A percentile compares a stretch with the other conserved stretches of the same genome.
phyloP scores from a whole-genome alignment of 352 stramenopile genomes.

The Phytophthora boehmeriae region DNA sequence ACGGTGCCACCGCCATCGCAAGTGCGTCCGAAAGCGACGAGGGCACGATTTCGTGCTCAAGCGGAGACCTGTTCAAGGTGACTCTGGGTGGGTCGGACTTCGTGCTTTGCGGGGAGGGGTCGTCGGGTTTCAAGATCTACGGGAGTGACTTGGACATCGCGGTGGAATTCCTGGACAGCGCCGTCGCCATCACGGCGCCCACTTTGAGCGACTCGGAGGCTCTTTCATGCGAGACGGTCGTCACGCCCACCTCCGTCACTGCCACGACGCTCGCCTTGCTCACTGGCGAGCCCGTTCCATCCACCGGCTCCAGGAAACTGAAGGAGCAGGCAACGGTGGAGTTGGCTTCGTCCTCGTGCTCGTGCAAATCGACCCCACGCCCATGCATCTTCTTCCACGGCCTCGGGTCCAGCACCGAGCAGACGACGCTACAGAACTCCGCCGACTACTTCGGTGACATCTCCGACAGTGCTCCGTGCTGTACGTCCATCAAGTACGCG shows the following conservation, averaged over 20 bases:
- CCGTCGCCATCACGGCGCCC: constrained; percentile 20
- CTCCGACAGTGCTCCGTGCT: constrained; percentile 36
- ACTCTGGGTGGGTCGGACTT: constrained; percentile 32
- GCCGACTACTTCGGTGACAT: constrained; percentile 39
- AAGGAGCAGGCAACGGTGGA: constrained; percentile 10
- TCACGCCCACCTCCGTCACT: constrained; percentile 16
- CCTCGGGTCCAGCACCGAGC: constrained; percentile 16
- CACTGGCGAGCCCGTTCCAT: constrained; percentile 17
- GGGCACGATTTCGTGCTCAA: constrained; percentile 20
- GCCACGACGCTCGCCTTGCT: constrained; percentile 24
- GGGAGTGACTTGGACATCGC: constrained; percentile 31
- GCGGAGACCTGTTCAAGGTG: constrained; percentile 34
- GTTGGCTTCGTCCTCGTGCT: constrained; percentile 25
- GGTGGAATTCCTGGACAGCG: constrained; percentile 21
- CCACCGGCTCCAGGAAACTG: constrained; percentile 10
- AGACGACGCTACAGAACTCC: constrained; percentile 22
- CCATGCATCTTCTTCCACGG: constrained; percentile 49
- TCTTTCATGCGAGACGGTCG: constrained; percentile 16
- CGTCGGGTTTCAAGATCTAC: constrained; percentile 22
- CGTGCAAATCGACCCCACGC: constrained; percentile 22
- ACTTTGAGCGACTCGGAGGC: constrained; percentile 11
- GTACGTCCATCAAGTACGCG: constrained; percentile 36
- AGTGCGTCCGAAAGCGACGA: constrained; percentile 11
- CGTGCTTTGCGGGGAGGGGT: constrained; percentile 27
- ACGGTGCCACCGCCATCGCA: constrained; percentile 21